Base-by-base conservation (phyloP, 2,329 filamentous ascomycete species). In the Colletotrichum magnum region DNA sequence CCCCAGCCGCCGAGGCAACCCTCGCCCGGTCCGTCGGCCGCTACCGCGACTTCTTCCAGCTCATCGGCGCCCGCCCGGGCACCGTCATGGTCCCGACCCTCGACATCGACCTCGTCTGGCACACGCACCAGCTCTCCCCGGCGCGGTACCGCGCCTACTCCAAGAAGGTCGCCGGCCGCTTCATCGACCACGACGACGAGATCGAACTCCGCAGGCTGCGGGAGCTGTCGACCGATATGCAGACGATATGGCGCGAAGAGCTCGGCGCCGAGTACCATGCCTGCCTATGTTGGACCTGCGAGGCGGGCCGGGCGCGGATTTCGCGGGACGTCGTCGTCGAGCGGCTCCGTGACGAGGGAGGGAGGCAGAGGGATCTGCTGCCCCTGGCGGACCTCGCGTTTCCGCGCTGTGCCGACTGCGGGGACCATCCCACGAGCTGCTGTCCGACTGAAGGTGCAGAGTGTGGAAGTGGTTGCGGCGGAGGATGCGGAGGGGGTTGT, bases 71-170 rank as follows among this genome's bases (percentile, higher is more conserved):
- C 0, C 73, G 79, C 60, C 74, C 75, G 5, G 63, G 64, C 6
- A 75, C 28, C 10, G 78, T 76, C 15, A 68, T 81, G 4, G 81
- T 83, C 2, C 82, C 83, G 0, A 83, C 82, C 0, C 71, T 82
- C 5, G 82, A 83, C 66, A 78, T 84, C 18, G 82, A 84, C 67
- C 73, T 84, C 0, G 77, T 77, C 1, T 84, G 82, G 83, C 81
- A 84, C 56, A 84, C 83, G 0, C 81, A 84, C 58, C 82, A 83
- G 61, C 79, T 78, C 54, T 77, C 75, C 1, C 74, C 79, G 0
- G 66, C 28, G 2, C 15, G 63, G 1, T 83, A 83, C 64, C 64
- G 65, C 39, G 68, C 65, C 0, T 43, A 64, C 24, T 70, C 62
- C 0, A 72, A 73, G 47, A 50, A 60, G 0, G 13, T 71, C 2